Conservation (phyloP, 352 stramenopile genomes). For the Globisporangium alternatum region DNA sequence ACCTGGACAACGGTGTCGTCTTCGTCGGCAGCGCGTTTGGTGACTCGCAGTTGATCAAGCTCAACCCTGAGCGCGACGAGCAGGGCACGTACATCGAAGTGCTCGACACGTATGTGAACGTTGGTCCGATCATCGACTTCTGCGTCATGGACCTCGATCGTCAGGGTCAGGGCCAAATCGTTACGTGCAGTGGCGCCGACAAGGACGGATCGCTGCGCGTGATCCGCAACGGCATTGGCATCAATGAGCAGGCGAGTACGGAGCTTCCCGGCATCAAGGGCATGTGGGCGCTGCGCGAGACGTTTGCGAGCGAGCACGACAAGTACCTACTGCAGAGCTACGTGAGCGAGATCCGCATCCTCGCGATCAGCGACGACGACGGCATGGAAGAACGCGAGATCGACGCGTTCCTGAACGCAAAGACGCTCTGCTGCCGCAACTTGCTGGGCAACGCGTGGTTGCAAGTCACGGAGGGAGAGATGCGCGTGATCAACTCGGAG, state of each 20-base stretch:
- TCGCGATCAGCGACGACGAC: slow-evolving; percentile 89
- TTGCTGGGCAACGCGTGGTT: slow-evolving; percentile 84
- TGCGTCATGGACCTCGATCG: slow-evolving; percentile 95
- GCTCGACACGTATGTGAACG: slow-evolving; percentile 96
- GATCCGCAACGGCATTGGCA: slow-evolving; percentile 99
- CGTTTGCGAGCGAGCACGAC: slow-evolving; percentile 88
- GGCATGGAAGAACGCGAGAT: slow-evolving; percentile 93
- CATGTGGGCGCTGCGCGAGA: slow-evolving; percentile 94
- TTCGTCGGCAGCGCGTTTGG: slow-evolving; percentile 95
- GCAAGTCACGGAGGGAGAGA: slow-evolving; percentile 93
- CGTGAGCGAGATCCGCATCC: slow-evolving; percentile 94
- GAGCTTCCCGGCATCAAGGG: slow-evolving; percentile 97
- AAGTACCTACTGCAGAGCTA: slow-evolving; percentile 96
- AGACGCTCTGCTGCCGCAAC: slow-evolving; percentile 94
- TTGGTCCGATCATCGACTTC: slow-evolving; percentile 99
- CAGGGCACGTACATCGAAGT: slow-evolving; percentile 90
- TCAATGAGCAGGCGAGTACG: slow-evolving; percentile 94
- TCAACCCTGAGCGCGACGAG: slow-evolving; percentile 78
- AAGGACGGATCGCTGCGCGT: slow-evolving; percentile 96
- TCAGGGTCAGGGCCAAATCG: slow-evolving; percentile 93
- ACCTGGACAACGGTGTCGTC: slow-evolving; percentile 93
- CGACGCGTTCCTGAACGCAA: slow-evolving; percentile 73
- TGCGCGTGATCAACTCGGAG: slow-evolving; percentile 85
- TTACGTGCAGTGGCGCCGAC: slow-evolving; percentile 95
- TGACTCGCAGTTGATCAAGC: slow-evolving; percentile 95